Base-by-base conservation (phyloP, 108 stramenopile genomes). In the Craspedostauros australis region DNA sequence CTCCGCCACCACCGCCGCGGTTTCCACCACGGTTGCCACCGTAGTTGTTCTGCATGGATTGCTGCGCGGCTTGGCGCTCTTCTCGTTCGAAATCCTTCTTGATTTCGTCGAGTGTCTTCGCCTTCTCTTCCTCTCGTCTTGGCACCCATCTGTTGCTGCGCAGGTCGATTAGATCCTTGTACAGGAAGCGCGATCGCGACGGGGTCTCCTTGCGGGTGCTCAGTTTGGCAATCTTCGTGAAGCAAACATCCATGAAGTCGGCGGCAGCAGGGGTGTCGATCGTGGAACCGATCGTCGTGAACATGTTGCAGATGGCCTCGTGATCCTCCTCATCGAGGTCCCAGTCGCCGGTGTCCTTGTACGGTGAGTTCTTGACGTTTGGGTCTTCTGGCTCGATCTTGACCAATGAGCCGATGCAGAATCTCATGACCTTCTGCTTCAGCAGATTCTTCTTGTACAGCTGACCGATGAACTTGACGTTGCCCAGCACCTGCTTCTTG, bases 381-480 rank as follows among this genome's bases (percentile, higher is more conserved):
- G 30, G 52, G 11, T 68, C 72, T 27, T 73, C 49, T 11, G 63
- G 68, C 49, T 88, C 84, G 26, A 93, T 44, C 55, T 85, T 86
- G 59, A 96, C 30, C n/a, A 95, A 64, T 40, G 62, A 62, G 30
- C 62, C 63, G 57, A 96, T 86, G 64, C 94, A 95, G 51, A 75
- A 76, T 26, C 88, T 73, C 88, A 98, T 94, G 53, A 96, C 85
- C 66, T 88, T 86, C 60, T 89, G 88, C 75, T 91, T 96, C 28
- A 98, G 72, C 54, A 98, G 73, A 24, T 55, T 60, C 58, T 89
- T 84, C 76, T 98, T 98, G 94, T 86, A 98, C 27, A 98, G 57
- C 64, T 96, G 95, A 14, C 97, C 97, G 67, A 97, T 95, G 66
- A 97, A 96, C 46, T 86, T 84, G 60, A 95, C 83, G 62, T 98